Evolutionary conservation across 805 yeast species (phyloP), one percentile per base, ranked within the genome.

Genomic region (Spathaspora girioi): DNA sequence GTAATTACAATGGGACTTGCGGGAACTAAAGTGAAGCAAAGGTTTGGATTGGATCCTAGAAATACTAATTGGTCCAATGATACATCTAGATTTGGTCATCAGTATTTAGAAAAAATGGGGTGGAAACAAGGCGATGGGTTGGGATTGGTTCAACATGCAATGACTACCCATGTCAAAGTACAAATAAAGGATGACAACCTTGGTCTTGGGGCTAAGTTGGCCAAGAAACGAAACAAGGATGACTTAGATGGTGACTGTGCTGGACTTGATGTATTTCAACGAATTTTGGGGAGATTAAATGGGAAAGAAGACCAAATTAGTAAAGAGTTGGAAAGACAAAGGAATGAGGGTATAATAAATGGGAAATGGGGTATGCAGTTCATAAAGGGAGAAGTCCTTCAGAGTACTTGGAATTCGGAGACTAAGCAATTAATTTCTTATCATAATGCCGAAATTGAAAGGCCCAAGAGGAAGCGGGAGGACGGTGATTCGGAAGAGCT

Each of bases 41-140:
- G 94, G 62, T 86, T 92, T 65, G 97, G 98, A 10, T 70, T 78
- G 38, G 99, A 93, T 70, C 99, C 99, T 15, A 76, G 98, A 63
- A 93, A 93, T 63, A 92, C 97, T 1, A 80, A 83, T 54, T 93
- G 99, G 99, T 86, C 97, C 23, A 90, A 90, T 63, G 89, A 89
- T 60, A 83, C 86, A 0, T 74, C 76, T 3, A 71, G 97, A 48
- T 93, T 93, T 62, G 99, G 99, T 0, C 97, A 88, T 65, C 82
- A 86, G 61, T 91, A 91, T 67, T 67, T 93, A 53, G 83, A 83
- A 55, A 85, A 82, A 58, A 73, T 85, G 63, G 99, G 99, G 15
- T 93, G 99, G 99, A 78, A 75, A 48, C 96, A 96, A 1, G 99
- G 99, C 17, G 72, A 75, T 55, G 98, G 98, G 7, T 77, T 93